phyloP scores from a whole-genome alignment of 108 stramenopile species.

The Nitzschia sp. region DNA sequence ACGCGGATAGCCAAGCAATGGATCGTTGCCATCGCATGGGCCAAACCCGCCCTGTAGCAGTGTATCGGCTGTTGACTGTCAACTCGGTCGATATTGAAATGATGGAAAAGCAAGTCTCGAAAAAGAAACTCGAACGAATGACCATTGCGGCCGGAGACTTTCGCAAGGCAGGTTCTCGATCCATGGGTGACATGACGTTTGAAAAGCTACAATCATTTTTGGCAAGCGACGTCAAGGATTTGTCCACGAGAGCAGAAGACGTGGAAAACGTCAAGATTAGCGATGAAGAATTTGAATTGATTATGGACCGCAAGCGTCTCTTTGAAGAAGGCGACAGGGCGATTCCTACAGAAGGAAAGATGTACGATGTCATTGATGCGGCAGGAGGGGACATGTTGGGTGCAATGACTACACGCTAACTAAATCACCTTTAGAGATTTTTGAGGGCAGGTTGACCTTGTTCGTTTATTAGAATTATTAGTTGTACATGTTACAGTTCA shows the following conservation, averaged over 20 bases:
- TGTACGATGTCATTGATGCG: constrained; percentile 89
- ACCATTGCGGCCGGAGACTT: constrained; percentile 96
- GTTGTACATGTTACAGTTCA: constrained; percentile 39
- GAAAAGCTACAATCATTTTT: constrained; percentile 75
- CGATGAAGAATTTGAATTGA: constrained; percentile 87
- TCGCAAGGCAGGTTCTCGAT: constrained; percentile 84
- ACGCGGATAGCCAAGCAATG: constrained; percentile 86
- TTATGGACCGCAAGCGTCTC: constrained; percentile 84
- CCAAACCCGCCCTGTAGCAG: constrained; percentile 90
- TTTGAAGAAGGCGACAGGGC: constrained; percentile 72
- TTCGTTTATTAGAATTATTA: neutral
- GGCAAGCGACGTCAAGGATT: constrained; percentile 88
- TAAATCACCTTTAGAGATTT: neutral
- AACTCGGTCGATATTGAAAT: constrained; percentile 98
- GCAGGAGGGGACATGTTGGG: constrained; percentile 69
- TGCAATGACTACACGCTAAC: constrained; percentile 50
- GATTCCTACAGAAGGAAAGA: constrained; percentile 83
- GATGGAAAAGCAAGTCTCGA: constrained; percentile 96
- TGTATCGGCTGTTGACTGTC: constrained; percentile 93
- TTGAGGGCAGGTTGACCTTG: too few species aligned
- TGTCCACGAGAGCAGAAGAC: constrained; percentile 70
- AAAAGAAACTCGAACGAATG: constrained; percentile 96
- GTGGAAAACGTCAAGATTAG: constrained; percentile 75
- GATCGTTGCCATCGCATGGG: constrained; percentile 88
- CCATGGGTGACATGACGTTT: constrained; percentile 75